These are phyloP conservation scores for Trichoderma afroharzianum DNA, from an alignment of 2,329 filamentous ascomycete species.

Conservation along the genomic window DNA sequence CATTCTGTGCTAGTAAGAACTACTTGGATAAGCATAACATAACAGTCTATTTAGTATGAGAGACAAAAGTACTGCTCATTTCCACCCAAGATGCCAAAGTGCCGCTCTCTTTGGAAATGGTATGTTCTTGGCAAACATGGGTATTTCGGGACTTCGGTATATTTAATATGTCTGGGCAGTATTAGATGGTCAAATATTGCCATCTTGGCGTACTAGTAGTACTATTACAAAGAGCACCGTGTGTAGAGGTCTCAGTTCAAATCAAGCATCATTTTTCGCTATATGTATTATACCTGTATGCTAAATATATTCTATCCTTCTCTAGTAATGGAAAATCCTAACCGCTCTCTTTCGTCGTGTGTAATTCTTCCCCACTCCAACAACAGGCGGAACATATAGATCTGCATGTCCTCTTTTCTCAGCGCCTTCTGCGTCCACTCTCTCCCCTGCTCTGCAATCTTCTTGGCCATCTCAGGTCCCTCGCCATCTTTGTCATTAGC, in stretches of 20 bases:
- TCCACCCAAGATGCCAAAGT: not conserved
- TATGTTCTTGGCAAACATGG: not conserved
- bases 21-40: not conserved
- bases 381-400: constrained; percentile 69
- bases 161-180: not conserved
- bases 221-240: not conserved
- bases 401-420: constrained; percentile 67
- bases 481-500: not conserved
- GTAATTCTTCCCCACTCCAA: constrained; percentile 66
- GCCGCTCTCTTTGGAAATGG: not conserved
- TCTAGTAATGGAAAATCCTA: constrained; percentile 25
- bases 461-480: constrained; percentile 21
- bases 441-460: constrained; percentile 35
- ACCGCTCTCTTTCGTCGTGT: constrained; percentile 48
- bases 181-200: not conserved
- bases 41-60: not conserved
- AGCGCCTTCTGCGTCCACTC: constrained; percentile 57
- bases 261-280: not conserved
- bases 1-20: not conserved
- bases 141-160: not conserved
- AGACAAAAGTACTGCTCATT: not conserved
- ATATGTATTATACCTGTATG: not conserved
- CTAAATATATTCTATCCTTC: not conserved
- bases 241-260: not conserved
- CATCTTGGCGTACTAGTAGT: not conserved